Conservation (phyloP, 345 rosid species). For the Kandelia obovata region DNA sequence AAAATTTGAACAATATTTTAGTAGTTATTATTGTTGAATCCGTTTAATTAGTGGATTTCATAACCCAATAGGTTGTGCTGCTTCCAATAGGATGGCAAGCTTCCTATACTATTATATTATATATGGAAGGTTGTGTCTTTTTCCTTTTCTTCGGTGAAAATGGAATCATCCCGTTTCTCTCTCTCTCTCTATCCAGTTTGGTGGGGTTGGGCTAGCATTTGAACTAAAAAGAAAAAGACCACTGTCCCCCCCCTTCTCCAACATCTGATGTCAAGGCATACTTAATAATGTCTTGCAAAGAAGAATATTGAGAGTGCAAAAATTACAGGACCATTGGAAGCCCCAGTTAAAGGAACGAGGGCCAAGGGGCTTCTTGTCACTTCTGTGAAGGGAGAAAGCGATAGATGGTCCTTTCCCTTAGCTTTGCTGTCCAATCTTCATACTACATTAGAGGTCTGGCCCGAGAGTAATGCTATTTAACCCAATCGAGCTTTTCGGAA, state of each 20-base stretch:
- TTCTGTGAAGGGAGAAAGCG: not conserved
- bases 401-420: not conserved
- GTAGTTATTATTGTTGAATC: conserved; percentile 18
- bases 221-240: not conserved
- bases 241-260: not conserved
- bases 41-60: conserved; percentile 12
- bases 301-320: not conserved
- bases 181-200: not conserved
- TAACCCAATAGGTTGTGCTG: conserved; percentile 19
- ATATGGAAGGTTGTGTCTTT: not conserved
- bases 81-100: conserved; percentile 17
- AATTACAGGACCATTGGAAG: not conserved
- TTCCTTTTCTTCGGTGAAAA: not conserved
- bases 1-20: not conserved
- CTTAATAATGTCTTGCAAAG: not conserved
- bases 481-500: too few species aligned
- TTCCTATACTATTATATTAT: not conserved
- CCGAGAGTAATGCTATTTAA: not conserved
- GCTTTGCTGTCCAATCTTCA: not conserved
- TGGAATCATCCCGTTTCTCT: not conserved
- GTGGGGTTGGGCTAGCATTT: not conserved
- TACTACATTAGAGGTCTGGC: not conserved
- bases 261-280: not conserved
- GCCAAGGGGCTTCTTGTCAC: not conserved
- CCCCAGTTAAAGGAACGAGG: not conserved